Conservation (phyloP, 2,329 filamentous ascomycete species). For the Trichoderma atrobrunneum region DNA sequence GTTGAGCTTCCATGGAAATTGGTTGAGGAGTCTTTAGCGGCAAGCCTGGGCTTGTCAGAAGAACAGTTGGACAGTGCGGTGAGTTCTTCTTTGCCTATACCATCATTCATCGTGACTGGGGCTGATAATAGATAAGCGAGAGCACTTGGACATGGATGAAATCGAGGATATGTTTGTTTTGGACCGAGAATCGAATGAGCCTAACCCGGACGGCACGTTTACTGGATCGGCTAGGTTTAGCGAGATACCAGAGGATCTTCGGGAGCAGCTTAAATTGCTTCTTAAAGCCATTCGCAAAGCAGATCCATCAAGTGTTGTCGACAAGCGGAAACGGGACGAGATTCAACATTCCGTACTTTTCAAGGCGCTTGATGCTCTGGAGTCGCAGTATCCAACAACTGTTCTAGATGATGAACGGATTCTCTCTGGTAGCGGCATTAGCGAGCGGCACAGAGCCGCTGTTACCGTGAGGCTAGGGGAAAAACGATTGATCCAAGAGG, state of each 20-base stretch:
- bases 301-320: conserved; percentile 41
- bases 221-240: conserved; percentile 37
- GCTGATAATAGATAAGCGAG: conserved; percentile 30
- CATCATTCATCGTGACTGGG: background rate
- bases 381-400: conserved; percentile 43
- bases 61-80: conserved; percentile 43
- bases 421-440: conserved; percentile 30
- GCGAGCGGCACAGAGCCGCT: conserved; percentile 55
- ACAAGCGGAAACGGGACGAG: conserved; percentile 51
- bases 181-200: conserved; percentile 53
- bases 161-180: conserved; percentile 74
- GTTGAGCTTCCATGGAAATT: conserved; percentile 69
- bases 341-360: conserved; percentile 42
- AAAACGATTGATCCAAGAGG: conserved; percentile 61
- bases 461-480: conserved; percentile 67
- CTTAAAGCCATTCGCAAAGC: conserved; percentile 49
- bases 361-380: conserved; percentile 37
- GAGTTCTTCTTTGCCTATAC: conserved; percentile 27
- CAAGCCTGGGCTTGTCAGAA: conserved; percentile 38
- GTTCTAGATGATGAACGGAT: conserved; percentile 41
- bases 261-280: conserved; percentile 49
- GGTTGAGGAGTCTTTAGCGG: conserved; percentile 47
- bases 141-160: conserved; percentile 59
- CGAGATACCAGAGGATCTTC: conserved; percentile 49
- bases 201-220: conserved; percentile 48